phyloP scores from a whole-genome alignment of 805 yeast species.

The Candida ipomoeae region DNA sequence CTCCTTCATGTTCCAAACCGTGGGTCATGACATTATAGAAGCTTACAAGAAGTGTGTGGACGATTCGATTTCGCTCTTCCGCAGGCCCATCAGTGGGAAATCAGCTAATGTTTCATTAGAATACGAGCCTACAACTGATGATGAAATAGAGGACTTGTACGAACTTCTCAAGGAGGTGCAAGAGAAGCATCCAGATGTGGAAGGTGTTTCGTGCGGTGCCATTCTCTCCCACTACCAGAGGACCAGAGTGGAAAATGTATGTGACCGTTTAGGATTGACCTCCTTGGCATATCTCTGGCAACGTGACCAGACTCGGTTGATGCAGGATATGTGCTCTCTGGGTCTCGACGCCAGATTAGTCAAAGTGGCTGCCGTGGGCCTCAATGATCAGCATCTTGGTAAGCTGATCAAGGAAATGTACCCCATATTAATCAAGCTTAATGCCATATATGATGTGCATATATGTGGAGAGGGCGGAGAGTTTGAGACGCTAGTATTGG shows the following conservation, averaged over 20 bases:
- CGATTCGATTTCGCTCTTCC: slow-evolving; percentile 60
- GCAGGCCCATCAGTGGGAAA: slow-evolving; percentile 59
- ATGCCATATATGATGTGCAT: slow-evolving; percentile 72
- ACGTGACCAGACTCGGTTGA: slow-evolving; percentile 70
- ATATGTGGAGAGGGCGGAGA: slow-evolving; percentile 99
- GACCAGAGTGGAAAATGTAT: slow-evolving; percentile 88
- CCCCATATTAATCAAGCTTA: slow-evolving; percentile 54
- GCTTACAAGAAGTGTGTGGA: slow-evolving; percentile 66
- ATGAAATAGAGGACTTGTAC: slow-evolving; percentile 85
- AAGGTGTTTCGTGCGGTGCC: slow-evolving; percentile 94
- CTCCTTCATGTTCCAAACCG: slow-evolving; percentile 97
- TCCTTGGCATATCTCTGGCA: slow-evolving; percentile 87
- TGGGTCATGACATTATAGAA: slow-evolving; percentile 77
- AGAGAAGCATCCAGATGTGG: slow-evolving; percentile 59
- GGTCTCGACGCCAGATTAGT: slow-evolving; percentile 75
- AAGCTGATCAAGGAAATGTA: slow-evolving; percentile 57
- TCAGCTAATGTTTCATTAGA: slow-evolving; percentile 66
- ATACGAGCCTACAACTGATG: slow-evolving; percentile 61
- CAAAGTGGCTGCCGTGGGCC: slow-evolving; percentile 92
- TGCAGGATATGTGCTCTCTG: slow-evolving; percentile 74
- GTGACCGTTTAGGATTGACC: slow-evolving; percentile 64
- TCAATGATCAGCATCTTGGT: slow-evolving; percentile 64
- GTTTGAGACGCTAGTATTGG: slow-evolving; percentile 88
- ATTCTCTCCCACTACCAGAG: slow-evolving; percentile 93
- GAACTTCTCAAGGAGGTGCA: slow-evolving; percentile 48